Percentiles rank a stretch among this genome's conserved stretches.
Evolutionary conservation across 805 yeast genomes (phyloP).

Genomic region (Brettanomyces nanus): DNA sequence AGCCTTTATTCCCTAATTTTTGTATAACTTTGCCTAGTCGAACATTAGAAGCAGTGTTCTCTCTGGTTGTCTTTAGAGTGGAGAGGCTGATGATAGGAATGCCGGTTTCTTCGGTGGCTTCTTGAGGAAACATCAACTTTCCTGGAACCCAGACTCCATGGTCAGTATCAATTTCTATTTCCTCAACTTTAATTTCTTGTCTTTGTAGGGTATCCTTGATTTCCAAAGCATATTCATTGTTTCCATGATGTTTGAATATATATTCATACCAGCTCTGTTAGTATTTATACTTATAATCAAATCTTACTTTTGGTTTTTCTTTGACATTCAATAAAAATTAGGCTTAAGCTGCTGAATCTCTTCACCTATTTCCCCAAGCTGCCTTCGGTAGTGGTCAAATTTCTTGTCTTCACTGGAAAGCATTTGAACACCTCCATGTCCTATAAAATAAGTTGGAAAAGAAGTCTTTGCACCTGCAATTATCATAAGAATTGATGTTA

Average conservation of each 20-base stretch:
- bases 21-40: not conserved
- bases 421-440: not conserved
- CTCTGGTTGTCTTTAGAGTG: not conserved
- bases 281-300: not conserved
- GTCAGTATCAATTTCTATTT: not conserved
- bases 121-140: not conserved
- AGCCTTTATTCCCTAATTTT: not conserved
- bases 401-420: not conserved
- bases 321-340: not conserved
- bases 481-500: too few species aligned
- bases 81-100: slow-evolving; percentile 1
- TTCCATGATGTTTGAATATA: not conserved
- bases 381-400: not conserved
- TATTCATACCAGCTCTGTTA: not conserved
- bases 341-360: not conserved
- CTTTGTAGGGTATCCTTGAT: not conserved
- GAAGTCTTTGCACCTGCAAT: too few species aligned
- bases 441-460: slow-evolving; percentile 1
- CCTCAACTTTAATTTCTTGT: not conserved
- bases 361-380: not conserved
- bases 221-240: not conserved
- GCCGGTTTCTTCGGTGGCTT: not conserved
- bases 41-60: not conserved
- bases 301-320: not conserved
- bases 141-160: slow-evolving; percentile 2